Conservation (phyloP, 768 basidiomycete species). For the Chalciporus piperatus region DNA sequence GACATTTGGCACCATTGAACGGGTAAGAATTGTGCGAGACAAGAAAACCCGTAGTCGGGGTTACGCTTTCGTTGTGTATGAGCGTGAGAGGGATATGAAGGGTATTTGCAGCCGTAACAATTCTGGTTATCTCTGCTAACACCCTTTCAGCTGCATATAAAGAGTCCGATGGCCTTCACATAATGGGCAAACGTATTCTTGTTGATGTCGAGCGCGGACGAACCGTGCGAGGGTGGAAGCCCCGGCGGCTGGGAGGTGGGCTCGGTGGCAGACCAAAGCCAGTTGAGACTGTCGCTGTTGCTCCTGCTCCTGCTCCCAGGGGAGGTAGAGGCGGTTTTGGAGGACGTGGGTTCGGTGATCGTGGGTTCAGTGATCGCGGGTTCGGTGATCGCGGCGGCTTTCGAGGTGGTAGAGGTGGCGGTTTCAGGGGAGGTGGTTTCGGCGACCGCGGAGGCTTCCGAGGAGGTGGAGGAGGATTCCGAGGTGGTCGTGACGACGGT, state of each 20-base stretch:
- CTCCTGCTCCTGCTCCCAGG: conserved; percentile 28
- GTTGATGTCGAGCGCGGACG: conserved; percentile 98
- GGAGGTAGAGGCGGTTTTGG: conserved; percentile 41
- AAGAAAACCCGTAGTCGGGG: conserved; percentile 84
- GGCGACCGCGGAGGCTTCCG: conserved; percentile 43
- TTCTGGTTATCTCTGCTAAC: conserved; percentile 16
- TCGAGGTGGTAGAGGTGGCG: conserved; percentile 43
- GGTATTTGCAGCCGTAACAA: conserved; percentile 45
- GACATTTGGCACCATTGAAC: conserved; percentile 90
- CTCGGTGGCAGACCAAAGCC: conserved; percentile 97
- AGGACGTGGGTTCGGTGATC: conserved; percentile 39
- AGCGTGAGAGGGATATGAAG: conserved; percentile 99
- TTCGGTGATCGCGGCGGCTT: conserved; percentile 36
- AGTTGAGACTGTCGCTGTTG: conserved; percentile 42
- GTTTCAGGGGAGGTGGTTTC: conserved; percentile 44
- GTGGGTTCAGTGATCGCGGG: conserved; percentile 27
- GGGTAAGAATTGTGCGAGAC: conserved; percentile 90
- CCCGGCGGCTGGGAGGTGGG: conserved; percentile 93
- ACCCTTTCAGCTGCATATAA: conserved; percentile 81
- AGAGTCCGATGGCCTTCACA: conserved; percentile 94
- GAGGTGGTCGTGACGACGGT: conserved; percentile 42
- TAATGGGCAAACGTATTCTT: conserved; percentile 93
- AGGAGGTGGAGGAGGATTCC: conserved; percentile 35
- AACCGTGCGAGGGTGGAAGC: conserved; percentile 98
- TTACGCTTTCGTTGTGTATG: conserved; percentile 97